phyloP scores from a whole-genome alignment of 768 basidiomycete species.

The Sutorius australiensis region DNA sequence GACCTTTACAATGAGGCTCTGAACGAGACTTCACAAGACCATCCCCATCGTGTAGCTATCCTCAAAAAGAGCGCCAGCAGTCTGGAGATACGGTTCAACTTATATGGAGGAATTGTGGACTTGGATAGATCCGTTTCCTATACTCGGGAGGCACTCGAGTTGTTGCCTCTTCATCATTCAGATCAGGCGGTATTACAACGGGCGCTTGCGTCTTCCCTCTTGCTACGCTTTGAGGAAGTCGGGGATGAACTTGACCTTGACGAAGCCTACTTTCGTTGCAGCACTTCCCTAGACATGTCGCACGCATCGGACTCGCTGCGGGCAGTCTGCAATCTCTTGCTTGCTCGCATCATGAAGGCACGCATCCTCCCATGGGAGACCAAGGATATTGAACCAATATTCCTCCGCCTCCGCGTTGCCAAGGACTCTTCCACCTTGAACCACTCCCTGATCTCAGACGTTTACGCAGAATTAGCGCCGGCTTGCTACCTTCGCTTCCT shows the following conservation, averaged over 20 bases:
- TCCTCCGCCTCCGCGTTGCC: conserved; percentile 24
- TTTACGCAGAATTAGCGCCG: conserved; percentile 25
- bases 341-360: conserved; percentile 19
- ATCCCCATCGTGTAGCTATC: conserved; percentile 13
- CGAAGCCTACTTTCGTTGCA: conserved; percentile 20
- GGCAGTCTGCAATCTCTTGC: conserved; percentile 16
- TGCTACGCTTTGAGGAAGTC: conserved; percentile 21
- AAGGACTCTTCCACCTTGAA: conserved; percentile 20
- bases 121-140: conserved; percentile 28
- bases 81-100: conserved; percentile 13
- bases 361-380: conserved; percentile 25
- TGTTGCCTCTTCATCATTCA: conserved; percentile 12
- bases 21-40: conserved; percentile 10
- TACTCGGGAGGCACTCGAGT: conserved; percentile 22
- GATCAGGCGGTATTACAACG: conserved; percentile 14
- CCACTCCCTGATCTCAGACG: conserved; percentile 18
- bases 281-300: conserved; percentile 2
- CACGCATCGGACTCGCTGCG: conserved; percentile 8
- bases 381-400: conserved; percentile 24
- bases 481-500: conserved; percentile 25
- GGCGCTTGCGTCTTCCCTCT: conserved; percentile 19
- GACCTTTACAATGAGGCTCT: conserved; percentile 28
- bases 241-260: conserved; percentile 30
- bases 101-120: conserved; percentile 17
- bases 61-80: conserved; percentile 17